These are phyloP conservation scores for Neolentinus lepideus DNA, from an alignment of 1,284 basidiomycete genomes.

Conservation along the genomic window DNA sequence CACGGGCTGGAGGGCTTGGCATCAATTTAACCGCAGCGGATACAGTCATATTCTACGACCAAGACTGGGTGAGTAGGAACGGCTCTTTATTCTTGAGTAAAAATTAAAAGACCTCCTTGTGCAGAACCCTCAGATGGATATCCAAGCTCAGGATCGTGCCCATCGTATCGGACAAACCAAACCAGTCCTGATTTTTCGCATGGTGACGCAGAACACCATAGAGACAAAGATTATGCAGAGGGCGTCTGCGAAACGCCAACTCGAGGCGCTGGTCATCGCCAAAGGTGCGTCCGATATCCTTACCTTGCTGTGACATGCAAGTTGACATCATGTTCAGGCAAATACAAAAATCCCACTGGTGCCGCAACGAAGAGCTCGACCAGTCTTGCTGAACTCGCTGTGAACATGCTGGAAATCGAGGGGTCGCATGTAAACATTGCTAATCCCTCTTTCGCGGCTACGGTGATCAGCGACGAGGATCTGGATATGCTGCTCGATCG, in stretches of 20 bases:
- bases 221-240: constrained; percentile 90
- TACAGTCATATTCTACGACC: constrained; percentile 92
- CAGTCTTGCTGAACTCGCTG: constrained; percentile 70
- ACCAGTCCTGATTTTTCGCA: constrained; percentile 83
- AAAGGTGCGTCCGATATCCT: constrained; percentile 56
- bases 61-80: constrained; percentile 73
- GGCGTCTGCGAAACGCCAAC: constrained; percentile 82
- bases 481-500: constrained; percentile 80
- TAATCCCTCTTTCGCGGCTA: constrained; percentile 57
- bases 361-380: constrained; percentile 40
- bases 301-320: not conserved
- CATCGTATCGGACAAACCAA: constrained; percentile 93
- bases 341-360: constrained; percentile 67
- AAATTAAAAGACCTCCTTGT: constrained; percentile 6
- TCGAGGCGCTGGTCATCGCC: constrained; percentile 92
- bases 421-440: constrained; percentile 83
- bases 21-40: constrained; percentile 94
- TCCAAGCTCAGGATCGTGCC: constrained; percentile 93
- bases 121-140: constrained; percentile 93
- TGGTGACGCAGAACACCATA: constrained; percentile 83
- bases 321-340: constrained; percentile 35
- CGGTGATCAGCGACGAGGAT: constrained; percentile 78
- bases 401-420: constrained; percentile 74
- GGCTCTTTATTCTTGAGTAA: not conserved
- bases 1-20: constrained; percentile 87